Percentiles rank a stretch among this genome's conserved stretches.
Conservation (phyloP, 495 filamentous ascomycete genomes). For the Tuber calosporum region DNA sequence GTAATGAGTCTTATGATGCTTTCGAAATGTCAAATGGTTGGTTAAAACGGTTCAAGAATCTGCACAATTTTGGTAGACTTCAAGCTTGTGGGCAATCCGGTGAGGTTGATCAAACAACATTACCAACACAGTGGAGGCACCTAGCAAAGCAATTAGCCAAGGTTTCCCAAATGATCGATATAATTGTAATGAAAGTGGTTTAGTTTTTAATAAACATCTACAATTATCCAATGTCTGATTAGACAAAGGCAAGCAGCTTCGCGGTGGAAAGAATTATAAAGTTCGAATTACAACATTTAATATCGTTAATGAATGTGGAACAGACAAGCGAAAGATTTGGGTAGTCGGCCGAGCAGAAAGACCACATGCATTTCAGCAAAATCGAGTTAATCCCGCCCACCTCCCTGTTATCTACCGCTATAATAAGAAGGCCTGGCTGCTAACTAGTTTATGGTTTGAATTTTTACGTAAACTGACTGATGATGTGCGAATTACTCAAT, state of each 20-base stretch:
- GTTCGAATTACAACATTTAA: constrained; percentile 28
- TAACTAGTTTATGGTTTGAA: constrained; percentile 18
- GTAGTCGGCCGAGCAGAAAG: background rate
- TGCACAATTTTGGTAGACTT: constrained; percentile 12
- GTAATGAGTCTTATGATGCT: background rate
- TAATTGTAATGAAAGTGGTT: constrained; percentile 8
- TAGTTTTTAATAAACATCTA: constrained; percentile 20
- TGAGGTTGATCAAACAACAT: background rate
- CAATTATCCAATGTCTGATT: constrained; percentile 3
- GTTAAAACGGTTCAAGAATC: constrained; percentile 30
- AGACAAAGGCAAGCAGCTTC: background rate
- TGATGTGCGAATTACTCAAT: constrained; percentile 35
- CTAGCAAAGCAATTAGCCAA: constrained; percentile 10
- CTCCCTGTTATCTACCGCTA: constrained; percentile 9
- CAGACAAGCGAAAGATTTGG: background rate
- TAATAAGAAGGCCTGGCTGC: constrained; percentile 14
- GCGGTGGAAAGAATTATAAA: constrained; percentile 27
- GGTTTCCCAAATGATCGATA: constrained; percentile 33
- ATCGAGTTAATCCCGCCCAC: constrained; percentile 10
- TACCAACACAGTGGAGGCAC: constrained; percentile 9
- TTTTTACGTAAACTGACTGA: constrained; percentile 28
- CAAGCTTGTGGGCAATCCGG: constrained; percentile 9
- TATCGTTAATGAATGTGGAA: constrained; percentile 36
- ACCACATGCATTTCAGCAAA: background rate
- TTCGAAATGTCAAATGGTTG: constrained; percentile 22